Evolutionary conservation across 2,329 filamentous ascomycete species (phyloP), one percentile per base, ranked within the genome.

Genomic region (Thelonectria blattea): DNA sequence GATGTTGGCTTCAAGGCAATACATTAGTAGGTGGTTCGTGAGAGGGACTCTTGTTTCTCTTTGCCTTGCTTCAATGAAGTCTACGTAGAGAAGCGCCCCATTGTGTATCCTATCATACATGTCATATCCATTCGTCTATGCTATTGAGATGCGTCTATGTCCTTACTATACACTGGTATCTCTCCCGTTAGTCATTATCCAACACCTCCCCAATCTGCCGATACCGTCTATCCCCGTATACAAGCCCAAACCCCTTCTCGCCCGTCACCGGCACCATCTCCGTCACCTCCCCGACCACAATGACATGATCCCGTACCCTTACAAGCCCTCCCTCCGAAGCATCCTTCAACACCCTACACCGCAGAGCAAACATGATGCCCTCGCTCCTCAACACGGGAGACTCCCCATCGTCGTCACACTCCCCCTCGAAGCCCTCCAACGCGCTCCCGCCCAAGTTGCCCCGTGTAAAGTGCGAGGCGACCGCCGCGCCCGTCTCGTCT

Each of bases 381-480:
- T 79, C 74, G 0, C 82, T 82, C 10, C 69, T 73, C 50, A 87
- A 71, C 20, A 83, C 68, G 14, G 83, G 83, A 24, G 80, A 68
- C 24, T 62, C 61, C 27, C 62, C 63, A 14, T 52, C 52, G 32
- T 43, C 46, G 17, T 67, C 66, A 9, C 61, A 65, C 14, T 61
- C 64, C 34, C 65, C 43, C 15, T 72, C 70, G n/a, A 81, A 55
- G 4, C 72, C 73, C 10, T 76, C 73, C 47, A 82, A 79, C 8
- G 79, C 72, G 17, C 75, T 71, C 4, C 73, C 73, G 2, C 71
- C 74, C 2, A 72, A 66, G 56, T 86, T 85, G 0, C 83, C 83
- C 42, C 77, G 70, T 4, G 83, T 80, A 63, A 86, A 85, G 59
- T 81, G 78, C 52, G 82, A 78, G 1, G 85, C 85, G 3, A 86